Evolutionary conservation across 495 filamentous ascomycete genomes (phyloP).

Genomic region (Pseudoneurospora amorphoporcata): DNA sequence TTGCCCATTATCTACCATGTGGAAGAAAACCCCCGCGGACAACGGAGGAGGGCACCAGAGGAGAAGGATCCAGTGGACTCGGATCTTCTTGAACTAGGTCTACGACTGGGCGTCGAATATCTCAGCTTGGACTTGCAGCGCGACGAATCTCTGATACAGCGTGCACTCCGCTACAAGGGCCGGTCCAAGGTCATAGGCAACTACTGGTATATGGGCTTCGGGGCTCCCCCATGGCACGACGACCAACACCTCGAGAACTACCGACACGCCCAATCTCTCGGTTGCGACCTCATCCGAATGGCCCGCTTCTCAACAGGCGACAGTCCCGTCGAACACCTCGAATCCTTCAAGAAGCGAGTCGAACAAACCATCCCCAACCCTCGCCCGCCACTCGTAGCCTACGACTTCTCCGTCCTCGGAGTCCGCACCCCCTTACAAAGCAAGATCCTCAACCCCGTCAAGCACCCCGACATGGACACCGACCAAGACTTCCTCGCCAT

Average conservation of each 20-base stretch:
- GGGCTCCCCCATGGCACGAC: constrained; percentile 51
- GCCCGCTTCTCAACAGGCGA: constrained; percentile 49
- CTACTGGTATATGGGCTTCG: constrained; percentile 40
- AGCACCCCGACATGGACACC: constrained; percentile 51
- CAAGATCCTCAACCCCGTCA: constrained; percentile 55
- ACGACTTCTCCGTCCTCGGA: constrained; percentile 60
- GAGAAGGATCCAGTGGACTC: constrained; percentile 45
- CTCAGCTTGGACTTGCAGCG: constrained; percentile 55
- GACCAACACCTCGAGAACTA: constrained; percentile 46
- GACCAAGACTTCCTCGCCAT: constrained; percentile 35
- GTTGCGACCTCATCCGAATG: constrained; percentile 62
- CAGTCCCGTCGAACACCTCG: constrained; percentile 48
- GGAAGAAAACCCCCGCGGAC: constrained; percentile 41
- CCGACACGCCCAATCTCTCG: constrained; percentile 46
- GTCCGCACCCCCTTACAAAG: constrained; percentile 60
- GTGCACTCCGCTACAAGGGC: constrained; percentile 48
- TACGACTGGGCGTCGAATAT: constrained; percentile 68
- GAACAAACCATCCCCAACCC: constrained; percentile 39
- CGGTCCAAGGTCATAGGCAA: constrained; percentile 68
- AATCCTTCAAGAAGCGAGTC: constrained; percentile 42
- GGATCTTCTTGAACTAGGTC: constrained; percentile 52
- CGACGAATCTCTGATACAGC: constrained; percentile 38
- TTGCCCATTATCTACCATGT: constrained; percentile 62
- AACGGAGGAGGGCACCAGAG: constrained; percentile 23
- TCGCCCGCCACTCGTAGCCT: constrained; percentile 55